A percentile compares a stretch with the other conserved stretches of the same genome.
phyloP scores from a whole-genome alignment of 306 rosid species.

The Psophocarpus tetragonolobus region DNA sequence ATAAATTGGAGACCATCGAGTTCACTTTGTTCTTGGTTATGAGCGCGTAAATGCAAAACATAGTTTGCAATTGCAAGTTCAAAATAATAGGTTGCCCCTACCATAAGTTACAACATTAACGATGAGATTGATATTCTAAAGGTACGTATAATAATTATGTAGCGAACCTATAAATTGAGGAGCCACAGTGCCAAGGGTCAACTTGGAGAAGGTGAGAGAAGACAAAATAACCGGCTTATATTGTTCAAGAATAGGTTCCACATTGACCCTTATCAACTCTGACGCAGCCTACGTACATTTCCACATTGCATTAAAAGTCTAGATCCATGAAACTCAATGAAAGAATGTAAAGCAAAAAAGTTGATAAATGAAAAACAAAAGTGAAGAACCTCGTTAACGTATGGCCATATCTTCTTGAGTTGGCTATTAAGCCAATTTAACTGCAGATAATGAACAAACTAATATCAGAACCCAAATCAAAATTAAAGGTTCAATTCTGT shows the following conservation, averaged over 20 bases:
- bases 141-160: background rate
- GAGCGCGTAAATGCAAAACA: background rate
- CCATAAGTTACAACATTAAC: background rate
- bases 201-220: conserved; percentile 77
- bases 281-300: conserved; percentile 72
- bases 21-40: conserved; percentile 17
- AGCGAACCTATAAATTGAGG: conserved; percentile 85
- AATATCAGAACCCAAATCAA: conserved; percentile 27
- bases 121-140: background rate
- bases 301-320: conserved; percentile 14
- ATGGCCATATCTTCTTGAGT: conserved; percentile 80
- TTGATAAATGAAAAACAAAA: background rate
- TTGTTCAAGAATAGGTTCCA: conserved; percentile 84
- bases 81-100: background rate
- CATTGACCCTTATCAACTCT: conserved; percentile 65
- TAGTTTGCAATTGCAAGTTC: background rate
- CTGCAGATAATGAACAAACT: conserved; percentile 54
- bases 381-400: conserved; percentile 62
- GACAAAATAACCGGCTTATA: conserved; percentile 64
- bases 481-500: background rate
- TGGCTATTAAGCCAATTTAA: conserved; percentile 73
- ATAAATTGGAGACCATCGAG: background rate
- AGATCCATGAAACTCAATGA: background rate
- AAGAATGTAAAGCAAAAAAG: background rate
- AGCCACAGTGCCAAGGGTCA: conserved; percentile 92